phyloP scores from a whole-genome alignment of 148 eudicot species.

The Diospyros kaki region DNA sequence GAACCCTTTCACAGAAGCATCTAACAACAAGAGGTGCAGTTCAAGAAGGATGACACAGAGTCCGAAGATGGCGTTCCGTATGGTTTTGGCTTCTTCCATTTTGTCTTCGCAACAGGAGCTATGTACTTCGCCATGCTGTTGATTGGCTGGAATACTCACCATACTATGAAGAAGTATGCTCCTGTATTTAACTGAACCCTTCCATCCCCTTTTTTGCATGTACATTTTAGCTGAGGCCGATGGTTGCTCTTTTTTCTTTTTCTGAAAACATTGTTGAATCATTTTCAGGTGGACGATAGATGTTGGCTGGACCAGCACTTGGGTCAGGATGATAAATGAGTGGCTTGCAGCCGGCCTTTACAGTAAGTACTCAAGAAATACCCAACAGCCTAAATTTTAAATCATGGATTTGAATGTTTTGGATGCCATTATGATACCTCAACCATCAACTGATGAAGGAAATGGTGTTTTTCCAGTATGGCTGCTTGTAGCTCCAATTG shows the following conservation, averaged over 20 bases:
- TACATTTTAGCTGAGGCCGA: no score
- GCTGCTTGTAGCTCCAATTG: conserved; percentile 71
- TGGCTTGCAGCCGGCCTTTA: conserved; percentile 77
- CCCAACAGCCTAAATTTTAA: neutral
- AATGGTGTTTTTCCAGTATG: conserved; percentile 49
- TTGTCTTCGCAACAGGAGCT: conserved; percentile 75
- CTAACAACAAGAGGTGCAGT: conserved; percentile 34
- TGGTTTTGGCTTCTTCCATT: conserved; percentile 81
- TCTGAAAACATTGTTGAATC: neutral
- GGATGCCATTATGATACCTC: no score
- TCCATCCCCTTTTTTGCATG: neutral
- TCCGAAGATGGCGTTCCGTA: conserved; percentile 67
- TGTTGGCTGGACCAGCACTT: conserved; percentile 88
- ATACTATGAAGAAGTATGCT: conserved; percentile 51
- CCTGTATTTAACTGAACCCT: neutral
- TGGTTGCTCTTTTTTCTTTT: neutral
- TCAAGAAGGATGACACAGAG: conserved; percentile 41
- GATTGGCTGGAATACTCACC: conserved; percentile 79
- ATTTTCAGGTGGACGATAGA: conserved; percentile 73
- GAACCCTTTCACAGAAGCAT: neutral
- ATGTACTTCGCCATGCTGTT: conserved; percentile 87
- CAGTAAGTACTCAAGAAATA: conserved; percentile 39
- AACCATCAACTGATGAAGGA: no score
- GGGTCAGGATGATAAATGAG: conserved; percentile 75
- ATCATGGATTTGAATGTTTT: no score